Evolutionary conservation across 2,329 filamentous ascomycete species (phyloP), one percentile per base, ranked within the genome.

Genomic region (Sordariomycetes sp.): DNA sequence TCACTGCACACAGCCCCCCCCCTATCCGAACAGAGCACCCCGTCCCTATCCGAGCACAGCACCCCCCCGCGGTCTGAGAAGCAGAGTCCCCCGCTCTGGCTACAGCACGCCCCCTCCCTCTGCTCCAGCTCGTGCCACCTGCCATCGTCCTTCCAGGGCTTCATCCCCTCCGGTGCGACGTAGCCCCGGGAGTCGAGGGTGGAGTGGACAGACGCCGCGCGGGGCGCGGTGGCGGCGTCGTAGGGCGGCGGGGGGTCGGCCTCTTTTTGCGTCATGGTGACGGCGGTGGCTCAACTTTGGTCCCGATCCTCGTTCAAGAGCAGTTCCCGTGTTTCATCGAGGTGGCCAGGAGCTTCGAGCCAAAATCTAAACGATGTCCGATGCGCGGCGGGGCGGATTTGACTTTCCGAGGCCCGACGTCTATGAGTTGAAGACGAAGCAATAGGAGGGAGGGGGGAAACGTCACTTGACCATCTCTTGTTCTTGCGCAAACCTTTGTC

Each of bases 31-130:
- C 55, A 57, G 6, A 57, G 13, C 10, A 52, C 48, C 15, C 55
- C 55, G 3, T 28, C 55, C n/a, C 52, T 10, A 32, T 57, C 55
- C 12, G 55, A 57, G 13, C 48, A 57, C 10, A 57, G 5, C n/a
- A 52, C 28, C 5, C 55, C 55, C n/a, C 55, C 55, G 34, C 36
- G 55, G 22, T 57, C 48, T 28, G 55, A 57, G 20, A 20, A 56
- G 28, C 42, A 35, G 13, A 52, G 22, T 2, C 55, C 55, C 15
- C 55, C 55, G n/a, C 32, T 25, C 17, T 32, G 10, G 20, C 55
- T 57, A 22, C 55, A 57, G 20, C 22, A 28, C 17, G 25, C 32
- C 10, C 55, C 55, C 17, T 48, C 45, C 48, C 36, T 28, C 25
- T 42, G 24, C 20, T 57, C 55, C 50, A 53, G 20, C 12, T 57